These are phyloP conservation scores for Aspergillus sp. DNA, from an alignment of 2,329 filamentous ascomycete genomes.

Conservation along the genomic window DNA sequence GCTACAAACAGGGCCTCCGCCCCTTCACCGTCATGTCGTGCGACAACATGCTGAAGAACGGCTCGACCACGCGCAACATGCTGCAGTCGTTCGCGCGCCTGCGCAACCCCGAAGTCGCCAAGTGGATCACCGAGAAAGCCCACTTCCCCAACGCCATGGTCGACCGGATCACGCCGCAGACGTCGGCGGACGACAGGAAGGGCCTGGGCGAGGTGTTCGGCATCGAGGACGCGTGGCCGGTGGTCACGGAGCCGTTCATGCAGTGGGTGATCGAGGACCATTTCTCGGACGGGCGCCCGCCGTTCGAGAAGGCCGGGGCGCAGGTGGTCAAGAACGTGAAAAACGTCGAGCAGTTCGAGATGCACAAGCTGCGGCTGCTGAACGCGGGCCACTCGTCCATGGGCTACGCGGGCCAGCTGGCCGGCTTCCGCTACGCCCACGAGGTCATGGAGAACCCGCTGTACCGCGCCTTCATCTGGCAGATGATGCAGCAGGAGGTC, in stretches of 20 bases:
- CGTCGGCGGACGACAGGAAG: conserved; percentile 37
- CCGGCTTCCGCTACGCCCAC: conserved; percentile 47
- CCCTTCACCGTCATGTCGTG: conserved; percentile 49
- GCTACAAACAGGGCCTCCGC: conserved; percentile 38
- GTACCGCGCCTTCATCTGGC: conserved; percentile 41
- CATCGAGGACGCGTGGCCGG: conserved; percentile 45
- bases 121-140: conserved; percentile 41
- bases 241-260: conserved; percentile 48
- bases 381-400: conserved; percentile 47
- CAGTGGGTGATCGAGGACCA: conserved; percentile 49
- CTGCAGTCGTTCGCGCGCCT: conserved; percentile 42
- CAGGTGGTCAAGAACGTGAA: conserved; percentile 45
- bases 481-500: conserved; percentile 49
- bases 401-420: conserved; percentile 43
- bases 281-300: conserved; percentile 43
- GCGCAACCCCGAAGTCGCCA: conserved; percentile 39
- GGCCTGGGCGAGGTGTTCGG: conserved; percentile 38
- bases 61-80: conserved; percentile 45
- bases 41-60: conserved; percentile 52
- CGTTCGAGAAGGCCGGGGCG: conserved; percentile 45
- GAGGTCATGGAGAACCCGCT: conserved; percentile 44
- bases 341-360: conserved; percentile 47
- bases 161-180: conserved; percentile 47
- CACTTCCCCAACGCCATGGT: conserved; percentile 49
- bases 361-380: conserved; percentile 48